A percentile compares a stretch with the other conserved stretches of the same genome.
Conservation (phyloP, 2,329 filamentous ascomycete genomes). For the Xylariomycetidae sp. region DNA sequence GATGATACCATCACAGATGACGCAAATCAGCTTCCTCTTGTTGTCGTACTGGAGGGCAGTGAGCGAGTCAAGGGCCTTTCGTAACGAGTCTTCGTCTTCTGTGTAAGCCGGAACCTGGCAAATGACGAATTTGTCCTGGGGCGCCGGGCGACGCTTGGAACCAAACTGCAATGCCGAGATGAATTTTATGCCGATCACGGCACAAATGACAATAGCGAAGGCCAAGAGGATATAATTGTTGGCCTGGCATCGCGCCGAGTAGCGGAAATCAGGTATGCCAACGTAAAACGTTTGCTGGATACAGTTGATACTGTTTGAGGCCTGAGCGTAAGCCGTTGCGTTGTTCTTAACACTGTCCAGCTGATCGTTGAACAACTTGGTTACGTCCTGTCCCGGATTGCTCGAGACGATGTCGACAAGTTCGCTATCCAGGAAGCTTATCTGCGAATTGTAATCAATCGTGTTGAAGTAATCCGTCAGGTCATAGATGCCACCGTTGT, state of each 20-base stretch:
- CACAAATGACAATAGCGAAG: conserved; percentile 79
- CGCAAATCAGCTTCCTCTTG: conserved; percentile 93
- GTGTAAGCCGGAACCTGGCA: conserved; percentile 98
- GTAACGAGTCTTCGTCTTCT: conserved; percentile 90
- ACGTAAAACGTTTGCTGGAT: conserved; percentile 79
- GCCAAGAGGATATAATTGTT: conserved; percentile 88
- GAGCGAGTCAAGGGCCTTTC: conserved; percentile 89
- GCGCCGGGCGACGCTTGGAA: conserved; percentile 80
- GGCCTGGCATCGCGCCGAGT: conserved; percentile 69
- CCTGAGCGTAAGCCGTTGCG: conserved; percentile 41
- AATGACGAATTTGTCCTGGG: conserved; percentile 98
- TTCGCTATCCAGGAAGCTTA: conserved; percentile 63
- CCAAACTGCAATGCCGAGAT: conserved; percentile 89
- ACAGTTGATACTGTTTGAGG: conserved; percentile 70
- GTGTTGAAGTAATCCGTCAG: conserved; percentile 90
- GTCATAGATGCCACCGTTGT: conserved; percentile 77
- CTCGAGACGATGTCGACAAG: conserved; percentile 65
- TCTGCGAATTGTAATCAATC: conserved; percentile 50
- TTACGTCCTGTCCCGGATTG: conserved; percentile 78
- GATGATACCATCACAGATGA: conserved; percentile 96
- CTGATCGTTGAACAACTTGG: conserved; percentile 54
- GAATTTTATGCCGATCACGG: conserved; percentile 83
- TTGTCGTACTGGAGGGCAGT: conserved; percentile 96
- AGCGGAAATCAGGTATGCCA: conserved; percentile 80
- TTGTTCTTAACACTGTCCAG: conserved; percentile 46